Conservation (phyloP, 805 yeast species). For the Saturnispora halmiae region DNA sequence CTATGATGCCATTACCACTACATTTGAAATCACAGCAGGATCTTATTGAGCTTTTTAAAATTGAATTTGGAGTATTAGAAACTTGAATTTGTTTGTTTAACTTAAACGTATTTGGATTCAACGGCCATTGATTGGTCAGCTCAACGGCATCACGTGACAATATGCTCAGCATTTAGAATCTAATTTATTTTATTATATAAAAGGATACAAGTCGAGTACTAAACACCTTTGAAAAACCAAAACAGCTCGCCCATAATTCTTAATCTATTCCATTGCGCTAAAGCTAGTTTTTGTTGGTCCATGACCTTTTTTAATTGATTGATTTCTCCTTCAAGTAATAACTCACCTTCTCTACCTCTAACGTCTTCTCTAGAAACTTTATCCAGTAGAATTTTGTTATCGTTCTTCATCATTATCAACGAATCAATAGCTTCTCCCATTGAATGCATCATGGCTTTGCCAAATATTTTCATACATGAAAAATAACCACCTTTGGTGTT, state of each 20-base stretch:
- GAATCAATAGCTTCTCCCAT: constrained; percentile 44
- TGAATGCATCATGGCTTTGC: constrained; percentile 39
- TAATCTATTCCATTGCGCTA: constrained; percentile 48
- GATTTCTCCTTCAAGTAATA: constrained; percentile 66
- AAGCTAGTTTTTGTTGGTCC: constrained; percentile 43
- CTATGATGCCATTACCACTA: too few relatives aligned
- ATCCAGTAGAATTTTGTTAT: constrained; percentile 57
- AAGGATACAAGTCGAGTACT: too few relatives aligned
- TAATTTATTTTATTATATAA: background rate
- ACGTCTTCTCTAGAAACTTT: constrained; percentile 90
- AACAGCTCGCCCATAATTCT: constrained; percentile 50
- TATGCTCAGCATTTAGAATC: constrained; percentile 4
- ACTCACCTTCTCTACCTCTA: constrained; percentile 66
- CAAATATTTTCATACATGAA: constrained; percentile 29
- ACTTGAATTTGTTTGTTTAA: background rate
- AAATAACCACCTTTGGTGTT: constrained; percentile 15
- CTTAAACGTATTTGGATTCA: background rate
- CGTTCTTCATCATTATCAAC: constrained; percentile 44
- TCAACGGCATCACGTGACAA: constrained; percentile 1
- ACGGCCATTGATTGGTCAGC: constrained; percentile 6
- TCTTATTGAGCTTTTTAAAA: too few relatives aligned
- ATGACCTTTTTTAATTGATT: constrained; percentile 57
- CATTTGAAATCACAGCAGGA: too few relatives aligned
- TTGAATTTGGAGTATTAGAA: background rate
- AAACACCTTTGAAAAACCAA: constrained; percentile 25